These are phyloP conservation scores for Quercus robur DNA, from an alignment of 306 rosid genomes.

Conservation along the genomic window DNA sequence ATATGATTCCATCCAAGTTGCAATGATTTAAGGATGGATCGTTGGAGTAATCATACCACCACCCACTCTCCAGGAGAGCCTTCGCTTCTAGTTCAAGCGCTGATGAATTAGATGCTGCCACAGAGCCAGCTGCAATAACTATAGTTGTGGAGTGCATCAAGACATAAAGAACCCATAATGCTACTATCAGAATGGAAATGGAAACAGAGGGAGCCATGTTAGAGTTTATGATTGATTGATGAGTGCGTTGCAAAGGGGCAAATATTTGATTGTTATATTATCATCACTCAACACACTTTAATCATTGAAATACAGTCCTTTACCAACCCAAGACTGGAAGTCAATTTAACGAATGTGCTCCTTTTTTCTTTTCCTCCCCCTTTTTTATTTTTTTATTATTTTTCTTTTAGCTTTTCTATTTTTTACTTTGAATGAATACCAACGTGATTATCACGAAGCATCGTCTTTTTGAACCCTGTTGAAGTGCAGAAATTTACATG, in stretches of 20 bases:
- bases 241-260: background rate
- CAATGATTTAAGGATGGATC: background rate
- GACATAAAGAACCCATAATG: background rate
- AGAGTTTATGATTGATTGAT: background rate
- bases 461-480: no score
- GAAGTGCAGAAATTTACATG: no score
- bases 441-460: no score
- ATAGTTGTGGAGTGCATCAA: background rate
- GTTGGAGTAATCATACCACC: background rate
- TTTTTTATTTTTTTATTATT: no score
- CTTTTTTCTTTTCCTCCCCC: no score
- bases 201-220: background rate
- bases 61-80: background rate
- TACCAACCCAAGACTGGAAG: no score
- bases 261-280: no score
- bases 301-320: no score
- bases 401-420: no score
- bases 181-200: background rate
- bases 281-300: no score
- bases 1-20: background rate
- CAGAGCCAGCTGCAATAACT: background rate
- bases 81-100: background rate
- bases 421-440: no score
- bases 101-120: background rate
- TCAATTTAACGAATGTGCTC: no score